Conservation (phyloP, 345 rosid species). For the Salix exigua region DNA sequence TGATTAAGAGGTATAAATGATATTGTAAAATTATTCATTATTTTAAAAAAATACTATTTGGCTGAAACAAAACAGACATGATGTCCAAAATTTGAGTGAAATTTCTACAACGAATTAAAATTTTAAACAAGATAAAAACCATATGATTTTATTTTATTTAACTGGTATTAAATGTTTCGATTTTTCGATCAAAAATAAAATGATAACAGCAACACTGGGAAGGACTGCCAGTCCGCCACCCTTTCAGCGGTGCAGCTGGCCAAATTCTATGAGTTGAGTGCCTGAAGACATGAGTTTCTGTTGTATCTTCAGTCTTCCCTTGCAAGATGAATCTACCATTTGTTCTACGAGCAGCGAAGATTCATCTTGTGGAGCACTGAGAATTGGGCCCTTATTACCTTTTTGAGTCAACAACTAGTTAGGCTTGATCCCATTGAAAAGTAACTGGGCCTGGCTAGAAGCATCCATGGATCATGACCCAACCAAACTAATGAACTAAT, state of each 20-base stretch:
- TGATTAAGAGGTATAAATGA: too few relatives aligned
- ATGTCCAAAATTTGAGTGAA: too few relatives aligned
- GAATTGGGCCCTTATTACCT: not conserved
- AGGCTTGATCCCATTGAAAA: not conserved
- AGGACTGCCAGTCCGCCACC: not conserved
- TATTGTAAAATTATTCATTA: too few relatives aligned
- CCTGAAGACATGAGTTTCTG: not conserved
- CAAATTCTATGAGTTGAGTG: not conserved
- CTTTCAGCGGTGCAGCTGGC: not conserved
- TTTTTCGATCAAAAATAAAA: too few relatives aligned
- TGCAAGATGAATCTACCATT: not conserved
- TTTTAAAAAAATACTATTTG: too few relatives aligned
- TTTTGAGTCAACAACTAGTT: not conserved
- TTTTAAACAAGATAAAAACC: too few relatives aligned
- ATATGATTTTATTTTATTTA: fast-evolving
- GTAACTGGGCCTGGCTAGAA: not conserved
- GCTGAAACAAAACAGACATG: too few relatives aligned
- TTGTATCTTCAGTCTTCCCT: not conserved
- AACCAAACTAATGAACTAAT: too few relatives aligned
- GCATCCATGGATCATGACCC: not conserved
- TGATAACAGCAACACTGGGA: not conserved
- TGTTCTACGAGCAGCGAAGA: too few relatives aligned
- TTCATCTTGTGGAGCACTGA: not conserved
- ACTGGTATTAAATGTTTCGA: too few relatives aligned
- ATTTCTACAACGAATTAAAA: fast-evolving